Evolutionary conservation across 768 basidiomycete species (phyloP), one percentile per base, ranked within the genome.

Genomic region (Pleurotus giganteus): DNA sequence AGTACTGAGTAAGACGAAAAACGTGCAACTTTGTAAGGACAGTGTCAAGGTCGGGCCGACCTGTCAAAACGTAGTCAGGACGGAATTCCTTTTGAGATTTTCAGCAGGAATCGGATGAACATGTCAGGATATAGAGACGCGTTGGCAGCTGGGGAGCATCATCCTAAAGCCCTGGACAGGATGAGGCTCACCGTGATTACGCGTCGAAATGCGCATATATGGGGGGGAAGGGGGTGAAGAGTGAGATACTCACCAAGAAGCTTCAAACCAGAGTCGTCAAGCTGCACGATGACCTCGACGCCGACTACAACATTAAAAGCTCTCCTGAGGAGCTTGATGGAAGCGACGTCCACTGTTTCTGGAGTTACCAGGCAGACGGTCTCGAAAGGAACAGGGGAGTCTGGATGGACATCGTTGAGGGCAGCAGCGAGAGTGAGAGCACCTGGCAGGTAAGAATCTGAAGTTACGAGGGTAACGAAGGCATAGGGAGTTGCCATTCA

Each of bases 11-110:
- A 58, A 99, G 84, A 58, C 97, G 93, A 68, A 98, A 98, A 60
- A 91, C 80, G 71, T 99, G 97, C 54, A 99, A 76, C 71, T 99
- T 99, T 56, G 97, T 98, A 71, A 98, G 84, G 71, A 95, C 93
- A 58, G 90, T 85, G 66, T 86, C 82, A 56, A 99, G 86, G 75
- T 99, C 96, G 24, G 85, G 91, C 56, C 97, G 94, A 65, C 97
- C 96, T 98, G 69, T 41, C n/a, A n/a, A n/a, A n/a, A n/a, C n/a
- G n/a, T n/a, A n/a, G n/a, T n/a, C n/a, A n/a, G n/a, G n/a, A n/a
- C n/a, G n/a, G n/a, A n/a, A n/a, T n/a, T n/a, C n/a, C n/a, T n/a
- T n/a, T n/a, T n/a, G 24, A 47, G 43, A 45, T 31, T n/a, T n/a
- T 17, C 27, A 29, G 29, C 13, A 32, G 46, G 46, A 27, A 29